Evolutionary conservation across 148 eudicot species (phyloP).

Genomic region (Camellia lanceoleosa): DNA sequence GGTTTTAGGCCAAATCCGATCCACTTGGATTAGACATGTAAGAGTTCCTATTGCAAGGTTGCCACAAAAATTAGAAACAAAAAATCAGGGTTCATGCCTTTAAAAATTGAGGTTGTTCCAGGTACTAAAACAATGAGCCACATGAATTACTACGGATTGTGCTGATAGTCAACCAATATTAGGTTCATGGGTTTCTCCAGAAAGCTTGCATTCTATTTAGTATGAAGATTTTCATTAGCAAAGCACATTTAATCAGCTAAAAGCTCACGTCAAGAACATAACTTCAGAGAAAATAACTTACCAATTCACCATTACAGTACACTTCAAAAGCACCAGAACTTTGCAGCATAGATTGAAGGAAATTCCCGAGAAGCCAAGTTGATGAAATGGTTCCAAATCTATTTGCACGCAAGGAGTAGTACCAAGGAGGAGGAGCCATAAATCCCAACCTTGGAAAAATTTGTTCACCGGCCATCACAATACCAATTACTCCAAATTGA

Average conservation of each 20-base stretch:
- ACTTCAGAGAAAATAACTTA: constrained; percentile 23
- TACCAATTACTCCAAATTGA: constrained; percentile 72
- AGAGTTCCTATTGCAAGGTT: not conserved
- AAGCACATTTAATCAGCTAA: constrained; percentile 6
- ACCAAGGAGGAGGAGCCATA: constrained; percentile 89
- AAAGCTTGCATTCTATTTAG: not conserved
- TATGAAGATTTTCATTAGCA: not conserved
- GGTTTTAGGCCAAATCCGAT: too few species aligned
- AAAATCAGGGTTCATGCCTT: not conserved
- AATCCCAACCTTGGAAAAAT: constrained; percentile 88
- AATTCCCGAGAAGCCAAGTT: constrained; percentile 90
- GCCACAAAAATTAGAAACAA: not conserved
- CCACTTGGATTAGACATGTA: too few species aligned
- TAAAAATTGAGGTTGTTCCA: not conserved
- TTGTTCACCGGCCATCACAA: constrained; percentile 84
- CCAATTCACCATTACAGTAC: constrained; percentile 63
- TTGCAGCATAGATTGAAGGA: constrained; percentile 72
- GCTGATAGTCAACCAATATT: not conserved
- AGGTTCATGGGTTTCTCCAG: not conserved
- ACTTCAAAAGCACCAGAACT: constrained; percentile 99
- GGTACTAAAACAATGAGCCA: not conserved
- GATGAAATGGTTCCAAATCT: constrained; percentile 93
- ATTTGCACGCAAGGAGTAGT: constrained; percentile 72
- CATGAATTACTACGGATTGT: not conserved
- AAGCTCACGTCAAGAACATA: not conserved